Evolutionary conservation across 208 protist species (phyloP).

Genomic region (Jaenimonas drosophilae): DNA sequence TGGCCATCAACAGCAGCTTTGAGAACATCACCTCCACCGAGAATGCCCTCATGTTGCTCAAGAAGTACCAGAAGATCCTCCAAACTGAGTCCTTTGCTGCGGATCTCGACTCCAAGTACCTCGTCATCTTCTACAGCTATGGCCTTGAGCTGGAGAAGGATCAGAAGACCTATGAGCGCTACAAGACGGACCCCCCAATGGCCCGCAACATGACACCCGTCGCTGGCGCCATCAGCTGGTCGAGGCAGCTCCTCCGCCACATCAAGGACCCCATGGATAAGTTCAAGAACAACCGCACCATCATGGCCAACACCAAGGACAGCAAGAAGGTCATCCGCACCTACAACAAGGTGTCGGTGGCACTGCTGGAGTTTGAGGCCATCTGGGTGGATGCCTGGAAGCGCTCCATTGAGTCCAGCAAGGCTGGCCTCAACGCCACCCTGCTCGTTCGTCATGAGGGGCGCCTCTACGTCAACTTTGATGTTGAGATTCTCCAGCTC

Average conservation of each 20-base stretch:
- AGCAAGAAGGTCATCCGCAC: slow-evolving; percentile 94
- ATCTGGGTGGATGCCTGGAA: slow-evolving; percentile 94
- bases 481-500: slow-evolving; percentile 94
- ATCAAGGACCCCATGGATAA: slow-evolving; percentile 96
- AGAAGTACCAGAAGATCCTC: slow-evolving; percentile 92
- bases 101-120: slow-evolving; percentile 93
- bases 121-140: slow-evolving; percentile 96
- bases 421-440: slow-evolving; percentile 92
- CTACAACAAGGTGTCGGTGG: slow-evolving; percentile 94
- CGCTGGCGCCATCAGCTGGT: slow-evolving; percentile 93
- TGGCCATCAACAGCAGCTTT: slow-evolving; percentile 94
- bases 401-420: slow-evolving; percentile 90
- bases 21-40: slow-evolving; percentile 94
- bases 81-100: slow-evolving; percentile 86
- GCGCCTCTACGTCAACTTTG: slow-evolving; percentile 97
- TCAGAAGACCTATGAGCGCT: slow-evolving; percentile 94
- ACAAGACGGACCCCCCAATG: slow-evolving; percentile 91
- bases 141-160: slow-evolving; percentile 92
- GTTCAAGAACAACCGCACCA: slow-evolving; percentile 91
- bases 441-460: slow-evolving; percentile 92
- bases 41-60: slow-evolving; percentile 85
- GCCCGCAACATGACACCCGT: slow-evolving; percentile 94
- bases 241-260: slow-evolving; percentile 92
- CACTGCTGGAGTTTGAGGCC: slow-evolving; percentile 95
- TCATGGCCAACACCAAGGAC: slow-evolving; percentile 93